Evolutionary conservation across 169 alveolate species (phyloP), one percentile per base, ranked within the genome.

Genomic region (Plasmodium gaboni): DNA sequence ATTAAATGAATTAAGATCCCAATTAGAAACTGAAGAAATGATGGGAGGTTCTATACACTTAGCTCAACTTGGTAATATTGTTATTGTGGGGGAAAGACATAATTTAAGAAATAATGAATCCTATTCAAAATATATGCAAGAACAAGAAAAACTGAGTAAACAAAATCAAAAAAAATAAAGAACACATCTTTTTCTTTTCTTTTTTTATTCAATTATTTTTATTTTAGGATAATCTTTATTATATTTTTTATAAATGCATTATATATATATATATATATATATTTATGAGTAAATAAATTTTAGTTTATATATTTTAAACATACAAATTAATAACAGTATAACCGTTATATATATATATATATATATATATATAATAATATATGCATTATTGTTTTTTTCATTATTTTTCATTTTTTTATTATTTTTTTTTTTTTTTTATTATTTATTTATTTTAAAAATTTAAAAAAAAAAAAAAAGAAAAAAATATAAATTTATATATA

Each of bases 41-140:
- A 73, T 96, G 86, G 98, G 98, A 2, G 98, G 98, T 2, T 94
- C 98, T 9, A 95, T 96, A 42, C 95, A 94, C 32, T 97, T 98
- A 19, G 98, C 98, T 24, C 98, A 96, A 90, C 94, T 93, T 57
- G 98, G 98, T 32, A 95, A 95, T 69, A 95, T 96, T 32, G 97
- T 96, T 28, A 96, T 96, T 8, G 98, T 96, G 32, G 98, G 98
- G 6, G 96, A 96, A 88, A 73, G 98, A 26, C 89, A 94, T 65
- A 96, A 96, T 73, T 89, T 96, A 53, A 95, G 95, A 24, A 95
- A 96, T 50, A 95, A 94, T 91, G 92, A 96, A 74, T 87, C 97
- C 70, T 92, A 94, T 83, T 93, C 93, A 60, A 89, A 90, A 63
- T 95, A 93, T 72, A 94, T 94, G 96, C 90, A 87, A 65, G 93